These are phyloP conservation scores for Colletotrichum orbiculare DNA, from an alignment of 2,329 filamentous ascomycete genomes.

Conservation along the genomic window DNA sequence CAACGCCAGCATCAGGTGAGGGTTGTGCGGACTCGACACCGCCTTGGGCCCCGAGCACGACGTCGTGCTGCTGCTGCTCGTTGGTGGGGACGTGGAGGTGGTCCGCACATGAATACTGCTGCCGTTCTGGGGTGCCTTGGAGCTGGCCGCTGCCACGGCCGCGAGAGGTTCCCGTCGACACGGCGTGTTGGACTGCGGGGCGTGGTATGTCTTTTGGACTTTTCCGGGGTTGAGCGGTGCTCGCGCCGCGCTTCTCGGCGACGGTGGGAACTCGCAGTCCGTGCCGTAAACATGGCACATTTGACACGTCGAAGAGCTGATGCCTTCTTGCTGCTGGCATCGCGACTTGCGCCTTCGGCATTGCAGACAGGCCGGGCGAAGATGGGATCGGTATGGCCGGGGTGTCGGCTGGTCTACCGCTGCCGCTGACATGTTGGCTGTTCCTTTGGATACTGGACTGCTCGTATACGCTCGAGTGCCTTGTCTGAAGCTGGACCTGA, in stretches of 20 bases:
- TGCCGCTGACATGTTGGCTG: conserved; percentile 18
- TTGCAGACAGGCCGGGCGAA: conserved; percentile 68
- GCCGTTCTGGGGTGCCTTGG: conserved; percentile 12
- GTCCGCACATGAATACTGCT: neutral
- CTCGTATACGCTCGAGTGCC: neutral
- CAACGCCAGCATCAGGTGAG: conserved; percentile 41
- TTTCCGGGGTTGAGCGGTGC: conserved; percentile 33
- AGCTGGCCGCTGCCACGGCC: conserved; percentile 1
- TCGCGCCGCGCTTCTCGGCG: conserved; percentile 28
- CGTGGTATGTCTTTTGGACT: conserved; percentile 27
- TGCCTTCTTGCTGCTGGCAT: conserved; percentile 64
- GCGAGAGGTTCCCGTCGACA: conserved; percentile 30
- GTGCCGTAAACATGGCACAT: conserved; percentile 69
- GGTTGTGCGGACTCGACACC: conserved; percentile 21
- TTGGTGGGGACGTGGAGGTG: conserved; percentile 17
- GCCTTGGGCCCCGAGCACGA: conserved; percentile 26
- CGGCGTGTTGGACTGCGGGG: conserved; percentile 20
- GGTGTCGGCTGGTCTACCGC: conserved; percentile 26
- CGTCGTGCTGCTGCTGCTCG: conserved; percentile 15
- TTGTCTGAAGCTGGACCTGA: neutral
- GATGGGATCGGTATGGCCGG: conserved; percentile 71
- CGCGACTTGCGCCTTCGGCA: conserved; percentile 71
- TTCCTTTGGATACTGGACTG: neutral
- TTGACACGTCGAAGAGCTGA: conserved; percentile 62
- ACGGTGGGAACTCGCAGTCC: conserved; percentile 63